Conservation (phyloP, 345 rosid genomes). For the Lepidium africanum region DNA sequence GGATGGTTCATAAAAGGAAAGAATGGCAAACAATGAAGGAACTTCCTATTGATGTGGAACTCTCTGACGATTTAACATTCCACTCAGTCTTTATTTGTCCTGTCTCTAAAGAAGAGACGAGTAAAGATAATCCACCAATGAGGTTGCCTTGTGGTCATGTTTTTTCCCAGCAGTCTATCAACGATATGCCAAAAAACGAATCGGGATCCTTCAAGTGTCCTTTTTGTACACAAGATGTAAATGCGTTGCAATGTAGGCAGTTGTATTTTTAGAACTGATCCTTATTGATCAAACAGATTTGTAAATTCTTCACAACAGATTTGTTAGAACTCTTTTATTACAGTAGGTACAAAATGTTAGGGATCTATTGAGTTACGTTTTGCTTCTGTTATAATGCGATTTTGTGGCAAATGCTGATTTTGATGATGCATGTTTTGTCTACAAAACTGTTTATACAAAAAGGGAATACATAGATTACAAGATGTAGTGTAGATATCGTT, state of each 20-base stretch:
- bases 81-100: conserved; percentile 62
- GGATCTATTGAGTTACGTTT: too few species aligned
- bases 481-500: too few species aligned
- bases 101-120: conserved; percentile 50
- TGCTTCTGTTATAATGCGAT: too few species aligned
- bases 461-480: too few species aligned
- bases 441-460: too few species aligned
- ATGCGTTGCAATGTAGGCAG: conserved; percentile 42
- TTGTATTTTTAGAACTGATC: conserved; percentile 30
- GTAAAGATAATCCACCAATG: conserved; percentile 56
- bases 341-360: too few species aligned
- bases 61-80: conserved; percentile 46
- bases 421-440: too few species aligned
- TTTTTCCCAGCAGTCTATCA: conserved; percentile 52
- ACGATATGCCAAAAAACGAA: conserved; percentile 49
- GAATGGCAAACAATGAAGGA: conserved; percentile 62
- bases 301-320: too few species aligned
- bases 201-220: conserved; percentile 55
- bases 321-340: too few species aligned
- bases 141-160: conserved; percentile 61
- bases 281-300: too few species aligned
- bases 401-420: too few species aligned
- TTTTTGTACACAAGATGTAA: conserved; percentile 46
- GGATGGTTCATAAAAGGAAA: conserved; percentile 44
- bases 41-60: conserved; percentile 52